A percentile compares a stretch with the other conserved stretches of the same genome.
Evolutionary conservation across 768 basidiomycete genomes (phyloP).

Genomic region (Calocybe indica): DNA sequence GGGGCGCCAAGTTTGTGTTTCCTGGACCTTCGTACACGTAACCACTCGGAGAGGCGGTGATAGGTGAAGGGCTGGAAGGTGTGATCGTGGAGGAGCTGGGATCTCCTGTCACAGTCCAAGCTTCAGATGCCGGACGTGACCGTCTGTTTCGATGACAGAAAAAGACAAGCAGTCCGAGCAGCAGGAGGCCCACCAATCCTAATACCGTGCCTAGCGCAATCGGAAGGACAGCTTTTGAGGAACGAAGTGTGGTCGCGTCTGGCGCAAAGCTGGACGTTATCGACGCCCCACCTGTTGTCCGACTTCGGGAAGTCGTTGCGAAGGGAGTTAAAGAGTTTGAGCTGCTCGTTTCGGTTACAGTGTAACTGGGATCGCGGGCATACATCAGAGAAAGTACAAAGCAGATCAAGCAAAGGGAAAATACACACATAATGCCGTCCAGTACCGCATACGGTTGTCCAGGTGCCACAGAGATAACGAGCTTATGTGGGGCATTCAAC

Average conservation of each 20-base stretch:
- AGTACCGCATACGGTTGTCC: slow-evolving; percentile 30
- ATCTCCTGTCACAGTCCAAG: slow-evolving; percentile 26
- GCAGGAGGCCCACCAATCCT: slow-evolving; percentile 23
- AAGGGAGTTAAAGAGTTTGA: slow-evolving; percentile 9
- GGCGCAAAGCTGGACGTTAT: background rate
- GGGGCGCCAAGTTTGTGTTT: no score
- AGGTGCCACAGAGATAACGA: slow-evolving; percentile 30
- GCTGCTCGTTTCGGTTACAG: slow-evolving; percentile 11
- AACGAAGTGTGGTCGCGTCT: slow-evolving; percentile 6
- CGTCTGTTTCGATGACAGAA: slow-evolving; percentile 18
- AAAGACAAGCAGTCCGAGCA: slow-evolving; percentile 21
- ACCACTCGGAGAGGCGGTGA: no score
- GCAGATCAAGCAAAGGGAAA: background rate
- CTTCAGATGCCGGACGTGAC: slow-evolving; percentile 24
- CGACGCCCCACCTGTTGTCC: slow-evolving; percentile 9
- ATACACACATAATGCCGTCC: slow-evolving; percentile 32
- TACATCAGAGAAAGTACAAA: background rate
- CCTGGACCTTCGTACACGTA: no score
- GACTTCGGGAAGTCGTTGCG: slow-evolving; percentile 9
- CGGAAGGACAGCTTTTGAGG: slow-evolving; percentile 17
- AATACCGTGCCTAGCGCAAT: slow-evolving; percentile 27
- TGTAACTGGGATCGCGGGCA: slow-evolving; percentile 13
- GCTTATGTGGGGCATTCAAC: slow-evolving; percentile 25
- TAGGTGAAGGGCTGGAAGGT: no score
- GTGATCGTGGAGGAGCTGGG: slow-evolving; percentile 2